These are phyloP conservation scores for Comarum palustre DNA, from an alignment of 306 rosid species.

Conservation along the genomic window DNA sequence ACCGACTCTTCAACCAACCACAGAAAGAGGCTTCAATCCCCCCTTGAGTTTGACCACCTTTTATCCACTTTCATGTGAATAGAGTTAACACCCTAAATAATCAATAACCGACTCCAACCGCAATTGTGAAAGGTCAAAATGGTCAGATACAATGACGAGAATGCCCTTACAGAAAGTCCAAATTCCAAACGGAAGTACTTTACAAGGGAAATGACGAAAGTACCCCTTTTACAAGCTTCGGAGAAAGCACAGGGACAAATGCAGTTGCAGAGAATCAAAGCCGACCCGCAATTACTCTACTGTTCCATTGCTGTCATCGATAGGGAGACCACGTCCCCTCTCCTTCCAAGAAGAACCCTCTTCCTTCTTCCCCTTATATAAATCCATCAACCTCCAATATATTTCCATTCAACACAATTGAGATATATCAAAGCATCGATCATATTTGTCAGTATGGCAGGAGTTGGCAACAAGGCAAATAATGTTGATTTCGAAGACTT, in stretches of 20 bases:
- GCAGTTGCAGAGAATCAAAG: slow-evolving; percentile 42
- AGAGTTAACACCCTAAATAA: neutral
- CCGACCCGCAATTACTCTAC: slow-evolving; percentile 40
- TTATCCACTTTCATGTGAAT: neutral
- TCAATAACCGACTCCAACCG: neutral
- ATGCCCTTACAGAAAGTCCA: neutral
- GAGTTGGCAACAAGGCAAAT: slow-evolving; percentile 26
- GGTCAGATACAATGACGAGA: no score
- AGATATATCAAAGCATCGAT: neutral
- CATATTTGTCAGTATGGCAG: slow-evolving; percentile 34
- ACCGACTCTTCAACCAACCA: neutral
- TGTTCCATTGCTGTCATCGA: slow-evolving; percentile 58
- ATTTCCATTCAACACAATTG: neutral
- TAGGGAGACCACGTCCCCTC: slow-evolving; percentile 18
- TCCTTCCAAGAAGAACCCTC: slow-evolving; percentile 44
- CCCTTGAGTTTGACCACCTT: neutral
- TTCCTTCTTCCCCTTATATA: neutral
- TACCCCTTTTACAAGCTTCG: slow-evolving; percentile 28
- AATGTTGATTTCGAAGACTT: slow-evolving; percentile 52
- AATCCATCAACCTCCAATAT: neutral
- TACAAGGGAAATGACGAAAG: slow-evolving; percentile 1
- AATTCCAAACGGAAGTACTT: neutral
- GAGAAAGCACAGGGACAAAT: slow-evolving; percentile 34
- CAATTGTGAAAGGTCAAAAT: neutral
- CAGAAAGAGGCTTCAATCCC: neutral